phyloP scores from a whole-genome alignment of 2,329 filamentous ascomycete genomes.

The Aulographum hederae region DNA sequence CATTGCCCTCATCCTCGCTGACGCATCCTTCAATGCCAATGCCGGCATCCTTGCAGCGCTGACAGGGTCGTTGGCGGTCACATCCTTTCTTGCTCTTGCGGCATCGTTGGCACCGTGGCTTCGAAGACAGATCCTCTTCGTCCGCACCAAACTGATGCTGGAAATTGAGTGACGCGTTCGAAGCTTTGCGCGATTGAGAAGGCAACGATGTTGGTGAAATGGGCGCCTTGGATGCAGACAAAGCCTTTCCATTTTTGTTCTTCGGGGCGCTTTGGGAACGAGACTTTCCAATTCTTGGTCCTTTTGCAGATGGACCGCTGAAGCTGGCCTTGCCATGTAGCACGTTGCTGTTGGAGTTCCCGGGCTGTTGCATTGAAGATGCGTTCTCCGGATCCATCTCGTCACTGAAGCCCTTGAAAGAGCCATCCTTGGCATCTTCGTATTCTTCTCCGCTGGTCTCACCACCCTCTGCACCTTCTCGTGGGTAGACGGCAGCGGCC shows the following conservation, averaged over 20 bases:
- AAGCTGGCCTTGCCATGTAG: not conserved
- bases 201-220: slow-evolving; percentile 45
- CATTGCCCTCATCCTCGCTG: slow-evolving; percentile 95
- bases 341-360: slow-evolving; percentile 19
- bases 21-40: slow-evolving; percentile 86
- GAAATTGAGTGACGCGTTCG: slow-evolving; percentile 49
- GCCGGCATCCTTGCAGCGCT: slow-evolving; percentile 87
- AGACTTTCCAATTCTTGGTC: slow-evolving; percentile 11
- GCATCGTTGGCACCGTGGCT: slow-evolving; percentile 93
- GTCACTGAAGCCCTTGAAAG: slow-evolving; percentile 37
- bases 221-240: slow-evolving; percentile 21
- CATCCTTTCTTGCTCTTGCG: slow-evolving; percentile 99
- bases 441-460: slow-evolving; percentile 38
- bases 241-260: slow-evolving; percentile 23
- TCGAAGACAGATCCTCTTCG: slow-evolving; percentile 82
- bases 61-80: slow-evolving; percentile 87
- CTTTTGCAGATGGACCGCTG: not conserved
- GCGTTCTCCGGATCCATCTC: slow-evolving; percentile 17
- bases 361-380: slow-evolving; percentile 13
- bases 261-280: slow-evolving; percentile 31
- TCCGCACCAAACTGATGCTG: slow-evolving; percentile 45
- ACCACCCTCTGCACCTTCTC: too few species aligned
- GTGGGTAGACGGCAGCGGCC: slow-evolving; percentile 8
- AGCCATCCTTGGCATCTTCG: slow-evolving; percentile 31
- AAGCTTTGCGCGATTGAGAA: slow-evolving; percentile 54